Evolutionary conservation across 75 land plant genomes (phyloP), one percentile per base, ranked within the genome.

Genomic region (Isoetes taiwanensis): DNA sequence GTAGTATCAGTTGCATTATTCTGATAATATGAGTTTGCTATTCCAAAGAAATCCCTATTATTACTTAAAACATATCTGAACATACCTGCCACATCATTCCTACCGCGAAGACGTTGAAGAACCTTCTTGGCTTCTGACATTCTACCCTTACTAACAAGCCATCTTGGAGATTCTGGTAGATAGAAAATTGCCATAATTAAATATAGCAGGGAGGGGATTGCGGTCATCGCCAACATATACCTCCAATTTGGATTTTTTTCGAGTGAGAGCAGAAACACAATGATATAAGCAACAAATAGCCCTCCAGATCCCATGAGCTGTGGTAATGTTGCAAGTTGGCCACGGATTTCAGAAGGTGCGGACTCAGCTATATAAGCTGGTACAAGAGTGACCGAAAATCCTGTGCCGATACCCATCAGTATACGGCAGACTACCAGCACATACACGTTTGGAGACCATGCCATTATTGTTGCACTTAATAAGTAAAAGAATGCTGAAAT

Each of bases 361-460:
- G 77, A 74, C 59, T 84, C 88, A 54, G 88, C 79, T 40, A 84
- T 81, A 41, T 84, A 84, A 4, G 74, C 55, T 0, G 88, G 85
- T 41, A 69, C 74, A 29, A 84, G 71, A 9, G 88, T 84, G 8
- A 84, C 80, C 1, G 85, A 78, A 6, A 84, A 61, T 31, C 85
- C 88, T 43, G 80, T 56, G 0, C 88, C 88, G 56, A 81, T 63
- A 24, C 88, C 88, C 50, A 73, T 81, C 20, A 84, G 37, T 1
- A 84, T 55, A 55, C 88, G 75, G 1, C 64, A 80, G 31, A 75
- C 42, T n/a, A 80, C 66, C 1, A 84, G 73, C 5, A 81, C 25
- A 28, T 77, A 77, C 0, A 84, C 81, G 65, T 84, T 78, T 12
- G 88, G 85, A 38, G 88, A 61, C 85, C 88, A 84, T 5, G 75